phyloP scores from a whole-genome alignment of 2,329 filamentous ascomycete genomes.

The Beauveria sp. region DNA sequence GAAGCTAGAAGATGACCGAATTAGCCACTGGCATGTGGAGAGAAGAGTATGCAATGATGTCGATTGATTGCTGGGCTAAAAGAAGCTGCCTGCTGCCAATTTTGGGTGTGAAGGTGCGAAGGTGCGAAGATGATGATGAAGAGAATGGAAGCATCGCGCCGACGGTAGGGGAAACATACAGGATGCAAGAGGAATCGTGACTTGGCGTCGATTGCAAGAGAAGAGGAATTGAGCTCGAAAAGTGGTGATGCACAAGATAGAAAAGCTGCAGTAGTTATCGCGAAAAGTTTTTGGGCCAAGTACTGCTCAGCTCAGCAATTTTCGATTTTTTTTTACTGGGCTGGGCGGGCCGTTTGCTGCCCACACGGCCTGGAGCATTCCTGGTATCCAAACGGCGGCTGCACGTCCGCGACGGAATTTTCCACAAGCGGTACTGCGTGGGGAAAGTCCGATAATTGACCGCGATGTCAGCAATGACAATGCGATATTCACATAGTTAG shows the following conservation, averaged over 20 bases:
- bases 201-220: slow-evolving; percentile 3
- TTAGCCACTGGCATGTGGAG: not conserved
- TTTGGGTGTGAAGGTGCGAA: not conserved
- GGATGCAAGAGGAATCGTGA: not conserved
- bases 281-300: slow-evolving; percentile 13
- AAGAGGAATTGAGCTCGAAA: not conserved
- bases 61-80: not conserved
- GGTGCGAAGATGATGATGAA: too few species aligned
- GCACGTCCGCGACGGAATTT: not conserved
- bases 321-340: slow-evolving; percentile 8
- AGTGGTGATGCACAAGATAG: slow-evolving; percentile 12
- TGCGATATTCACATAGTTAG: too few species aligned
- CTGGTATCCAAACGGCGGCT: not conserved
- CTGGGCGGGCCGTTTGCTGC: slow-evolving; percentile 10
- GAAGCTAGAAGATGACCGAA: not conserved
- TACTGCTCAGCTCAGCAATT: slow-evolving; percentile 12
- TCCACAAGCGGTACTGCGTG: not conserved
- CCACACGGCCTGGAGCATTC: slow-evolving; percentile 3
- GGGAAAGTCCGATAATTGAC: not conserved
- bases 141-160: not conserved
- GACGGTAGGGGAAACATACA: not conserved
- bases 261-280: slow-evolving; percentile 10
- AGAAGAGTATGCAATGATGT: not conserved
- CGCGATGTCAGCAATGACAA: not conserved
- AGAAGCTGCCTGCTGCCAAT: not conserved